Base-by-base conservation (phyloP, 768 basidiomycete genomes). In the Leccinum pellstonianum region DNA sequence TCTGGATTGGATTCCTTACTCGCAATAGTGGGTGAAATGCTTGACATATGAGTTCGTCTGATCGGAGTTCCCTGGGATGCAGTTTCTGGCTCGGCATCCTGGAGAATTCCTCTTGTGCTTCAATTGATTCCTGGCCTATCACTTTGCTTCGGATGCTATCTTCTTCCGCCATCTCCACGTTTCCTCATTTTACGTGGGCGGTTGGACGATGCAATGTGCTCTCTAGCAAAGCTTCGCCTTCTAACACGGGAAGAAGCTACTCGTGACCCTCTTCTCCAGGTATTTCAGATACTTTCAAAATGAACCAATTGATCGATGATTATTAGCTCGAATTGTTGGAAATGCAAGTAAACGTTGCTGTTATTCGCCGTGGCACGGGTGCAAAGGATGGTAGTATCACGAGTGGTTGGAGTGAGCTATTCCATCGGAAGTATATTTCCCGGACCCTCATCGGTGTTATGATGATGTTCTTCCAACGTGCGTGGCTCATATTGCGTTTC, bases 401-500 rank as follows among this genome's bases (percentile, higher is more conserved):
- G 54, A 53, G 55, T 51, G 79, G 77, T 0, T 92, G 90, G 90
- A 76, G 67, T 7, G 77, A 76, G 25, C 76, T 93, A 9, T 86
- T 89, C 57, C 73, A 73, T 7, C 68, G 65, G 1, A 80, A 80
- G 56, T 86, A 87, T 66, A 73, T 83, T 15, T 75, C 79, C 55
- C 79, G 90, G 35, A 92, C 91, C 1, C 71, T 82, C 68, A 82
- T 92, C 41, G 90, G 89, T 3, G 77, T 90, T 8, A 72, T 85
- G 67, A 82, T 91, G 64, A 91, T 91, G 87, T 84, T 90, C 54
- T 93, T 92, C 65, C 91, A 93, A 73, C 91, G 91, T 90, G 63
- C 43, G 86, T 73, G 17, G 51, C 3, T 25, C 23, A 49, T 51
- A 7, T 43, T 33, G n/a, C 54, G 17, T 56, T 55, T 25, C 15